Conservation (phyloP, 768 basidiomycete species). For the Gloeophyllum trabeum region DNA sequence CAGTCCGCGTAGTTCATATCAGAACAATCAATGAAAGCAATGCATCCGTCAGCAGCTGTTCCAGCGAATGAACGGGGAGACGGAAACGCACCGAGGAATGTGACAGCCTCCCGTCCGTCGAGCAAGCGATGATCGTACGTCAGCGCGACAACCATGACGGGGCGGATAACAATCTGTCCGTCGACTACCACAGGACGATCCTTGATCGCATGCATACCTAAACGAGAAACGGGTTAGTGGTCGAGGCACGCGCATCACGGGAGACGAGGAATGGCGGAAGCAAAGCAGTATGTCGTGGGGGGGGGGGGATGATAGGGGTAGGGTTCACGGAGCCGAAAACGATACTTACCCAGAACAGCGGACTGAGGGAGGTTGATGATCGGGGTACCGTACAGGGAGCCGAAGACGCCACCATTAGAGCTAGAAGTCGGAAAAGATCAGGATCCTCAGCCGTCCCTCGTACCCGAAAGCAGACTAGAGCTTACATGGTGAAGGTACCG, state of each 20-base stretch:
- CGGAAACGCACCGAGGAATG: constrained; percentile 78
- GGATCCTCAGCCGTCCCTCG: not conserved
- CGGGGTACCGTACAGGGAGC: constrained; percentile 94
- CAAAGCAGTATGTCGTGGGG: too few species aligned
- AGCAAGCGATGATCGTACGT: constrained; percentile 95
- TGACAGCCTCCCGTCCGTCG: constrained; percentile 92
- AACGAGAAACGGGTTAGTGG: not conserved
- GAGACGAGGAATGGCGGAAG: not conserved
- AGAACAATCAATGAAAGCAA: constrained; percentile 9
- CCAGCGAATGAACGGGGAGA: too few species aligned
- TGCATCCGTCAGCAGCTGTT: too few species aligned
- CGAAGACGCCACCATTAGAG: constrained; percentile 98
- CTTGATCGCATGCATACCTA: constrained; percentile 92
- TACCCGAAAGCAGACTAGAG: constrained; percentile 4
- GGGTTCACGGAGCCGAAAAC: too few species aligned
- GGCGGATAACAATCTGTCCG: constrained; percentile 92
- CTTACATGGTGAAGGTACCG: constrained; percentile 96
- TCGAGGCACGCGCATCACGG: constrained; percentile 1
- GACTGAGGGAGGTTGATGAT: constrained; percentile 97
- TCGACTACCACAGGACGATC: constrained; percentile 85
- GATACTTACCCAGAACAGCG: constrained; percentile 75
- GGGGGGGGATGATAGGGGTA: too few species aligned
- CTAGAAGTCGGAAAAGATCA: constrained; percentile 32
- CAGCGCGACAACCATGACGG: constrained; percentile 90
- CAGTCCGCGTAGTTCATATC: constrained; percentile 1